phyloP scores from a whole-genome alignment of 208 protist genomes.

The Crithidia bombi region DNA sequence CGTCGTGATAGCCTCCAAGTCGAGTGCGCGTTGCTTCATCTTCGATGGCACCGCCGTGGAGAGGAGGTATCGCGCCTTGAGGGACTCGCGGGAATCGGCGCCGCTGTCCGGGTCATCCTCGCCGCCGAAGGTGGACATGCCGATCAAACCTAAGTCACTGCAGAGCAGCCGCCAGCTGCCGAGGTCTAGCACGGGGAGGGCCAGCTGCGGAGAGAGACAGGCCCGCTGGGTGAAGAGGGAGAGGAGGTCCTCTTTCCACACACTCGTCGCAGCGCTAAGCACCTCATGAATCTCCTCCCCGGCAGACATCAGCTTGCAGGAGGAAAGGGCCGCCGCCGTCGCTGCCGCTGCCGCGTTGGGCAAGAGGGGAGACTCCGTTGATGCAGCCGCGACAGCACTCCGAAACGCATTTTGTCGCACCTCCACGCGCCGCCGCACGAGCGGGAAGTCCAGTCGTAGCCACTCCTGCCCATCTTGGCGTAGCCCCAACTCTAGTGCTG shows the following conservation, averaged over 20 bases:
- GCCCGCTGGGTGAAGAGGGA: constrained; percentile 66
- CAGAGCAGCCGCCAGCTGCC: constrained; percentile 80
- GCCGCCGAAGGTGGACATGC: constrained; percentile 24
- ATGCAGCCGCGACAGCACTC: neutral
- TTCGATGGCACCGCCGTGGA: constrained; percentile 17
- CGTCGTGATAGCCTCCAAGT: constrained; percentile 57
- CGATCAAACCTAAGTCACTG: constrained; percentile 64
- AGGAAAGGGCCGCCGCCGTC: neutral
- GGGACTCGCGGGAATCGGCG: neutral
- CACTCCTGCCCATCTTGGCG: constrained; percentile 58
- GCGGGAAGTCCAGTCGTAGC: constrained; percentile 46
- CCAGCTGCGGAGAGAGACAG: constrained; percentile 58
- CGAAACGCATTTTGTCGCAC: constrained; percentile 37
- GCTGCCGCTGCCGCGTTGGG: neutral
- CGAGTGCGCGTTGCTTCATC: constrained; percentile 31
- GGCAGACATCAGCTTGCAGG: neutral
- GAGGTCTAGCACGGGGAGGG: constrained; percentile 81
- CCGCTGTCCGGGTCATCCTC: neutral
- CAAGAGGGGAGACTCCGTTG: neutral
- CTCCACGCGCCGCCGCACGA: constrained; percentile 35
- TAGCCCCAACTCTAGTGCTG: constrained; percentile 69
- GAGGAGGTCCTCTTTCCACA: constrained; percentile 60
- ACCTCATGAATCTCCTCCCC: constrained; percentile 25
- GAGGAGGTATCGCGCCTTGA: neutral
- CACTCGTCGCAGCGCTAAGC: constrained; percentile 6